Evolutionary conservation across 1,284 basidiomycete genomes (phyloP).

Genomic region (Sparassis latifolia): DNA sequence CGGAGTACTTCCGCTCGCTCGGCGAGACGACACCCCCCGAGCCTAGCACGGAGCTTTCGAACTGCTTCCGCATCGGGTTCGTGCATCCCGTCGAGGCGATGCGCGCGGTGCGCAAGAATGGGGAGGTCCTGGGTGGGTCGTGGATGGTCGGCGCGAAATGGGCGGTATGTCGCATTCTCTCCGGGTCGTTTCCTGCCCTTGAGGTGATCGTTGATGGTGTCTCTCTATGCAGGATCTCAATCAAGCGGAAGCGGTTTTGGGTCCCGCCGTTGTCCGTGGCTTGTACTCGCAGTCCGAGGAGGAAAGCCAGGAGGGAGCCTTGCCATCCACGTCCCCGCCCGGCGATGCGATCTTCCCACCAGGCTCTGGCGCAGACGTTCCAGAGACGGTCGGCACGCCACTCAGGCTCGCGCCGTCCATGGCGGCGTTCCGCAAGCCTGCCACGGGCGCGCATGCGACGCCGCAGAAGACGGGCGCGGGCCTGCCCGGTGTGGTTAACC

Average conservation of each 20-base stretch:
- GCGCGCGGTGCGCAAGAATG: conserved; percentile 71
- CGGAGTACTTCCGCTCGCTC: conserved; percentile 66
- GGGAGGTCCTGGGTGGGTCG: conserved; percentile 63
- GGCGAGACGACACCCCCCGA: conserved; percentile 62
- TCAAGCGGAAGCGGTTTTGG: conserved; percentile 48
- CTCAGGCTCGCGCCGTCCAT: conserved; percentile 63
- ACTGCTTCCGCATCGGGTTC: conserved; percentile 71
- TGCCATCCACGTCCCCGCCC: conserved; percentile 10
- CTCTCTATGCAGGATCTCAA: conserved; percentile 42
- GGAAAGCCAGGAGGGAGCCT: conserved; percentile 17
- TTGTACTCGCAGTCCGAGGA: conserved; percentile 14
- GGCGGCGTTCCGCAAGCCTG: conserved; percentile 53
- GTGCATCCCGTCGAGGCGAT: conserved; percentile 61
- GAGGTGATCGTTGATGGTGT: conserved; percentile 4
- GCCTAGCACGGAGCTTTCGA: conserved; percentile 52
- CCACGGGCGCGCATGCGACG: conserved; percentile 21
- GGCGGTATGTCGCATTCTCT: conserved; percentile 45
- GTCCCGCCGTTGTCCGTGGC: conserved; percentile 29
- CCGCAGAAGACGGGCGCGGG: conserved; percentile 15
- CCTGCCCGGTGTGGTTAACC: conserved; percentile 2
- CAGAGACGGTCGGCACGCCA: conserved; percentile 39
- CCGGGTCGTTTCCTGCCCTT: background rate
- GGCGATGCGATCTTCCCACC: background rate
- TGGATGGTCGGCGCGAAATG: conserved; percentile 82
- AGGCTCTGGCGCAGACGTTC: too few species aligned